phyloP scores from a whole-genome alignment of 371 early-diverging fungal genomes.

The Entomophthora muscae region DNA sequence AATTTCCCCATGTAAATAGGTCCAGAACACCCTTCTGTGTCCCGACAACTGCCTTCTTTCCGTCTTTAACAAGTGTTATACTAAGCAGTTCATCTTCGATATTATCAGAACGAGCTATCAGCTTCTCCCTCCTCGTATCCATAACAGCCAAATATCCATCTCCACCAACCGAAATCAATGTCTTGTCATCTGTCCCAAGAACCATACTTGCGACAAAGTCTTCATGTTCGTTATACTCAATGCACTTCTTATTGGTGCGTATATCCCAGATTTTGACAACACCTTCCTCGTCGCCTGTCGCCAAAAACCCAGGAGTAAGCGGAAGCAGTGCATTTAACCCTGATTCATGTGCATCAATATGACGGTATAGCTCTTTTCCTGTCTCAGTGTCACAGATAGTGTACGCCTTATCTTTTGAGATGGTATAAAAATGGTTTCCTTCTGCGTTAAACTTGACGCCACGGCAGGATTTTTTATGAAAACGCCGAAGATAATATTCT shows the following conservation, averaged over 20 bases:
- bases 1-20: constrained; percentile 63
- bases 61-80: constrained; percentile 52
- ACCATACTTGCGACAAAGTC: constrained; percentile 79
- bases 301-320: neutral
- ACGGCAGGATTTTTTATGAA: constrained; percentile 2
- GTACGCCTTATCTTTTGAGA: neutral
- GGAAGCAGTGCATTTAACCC: neutral
- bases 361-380: neutral
- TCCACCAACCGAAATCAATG: constrained; percentile 53
- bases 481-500: neutral
- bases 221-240: constrained; percentile 55
- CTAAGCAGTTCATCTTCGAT: constrained; percentile 86
- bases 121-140: constrained; percentile 66
- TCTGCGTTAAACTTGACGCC: neutral
- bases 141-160: constrained; percentile 81
- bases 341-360: neutral
- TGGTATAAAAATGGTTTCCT: neutral
- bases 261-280: constrained; percentile 59
- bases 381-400: neutral
- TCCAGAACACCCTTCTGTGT: constrained; percentile 74
- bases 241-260: constrained; percentile 39
- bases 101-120: constrained; percentile 63
- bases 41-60: constrained; percentile 67
- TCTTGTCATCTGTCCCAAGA: constrained; percentile 38
- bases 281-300: constrained; percentile 6